These are phyloP conservation scores for Hibiscus syriacus DNA, from an alignment of 345 rosid genomes.

Conservation along the genomic window DNA sequence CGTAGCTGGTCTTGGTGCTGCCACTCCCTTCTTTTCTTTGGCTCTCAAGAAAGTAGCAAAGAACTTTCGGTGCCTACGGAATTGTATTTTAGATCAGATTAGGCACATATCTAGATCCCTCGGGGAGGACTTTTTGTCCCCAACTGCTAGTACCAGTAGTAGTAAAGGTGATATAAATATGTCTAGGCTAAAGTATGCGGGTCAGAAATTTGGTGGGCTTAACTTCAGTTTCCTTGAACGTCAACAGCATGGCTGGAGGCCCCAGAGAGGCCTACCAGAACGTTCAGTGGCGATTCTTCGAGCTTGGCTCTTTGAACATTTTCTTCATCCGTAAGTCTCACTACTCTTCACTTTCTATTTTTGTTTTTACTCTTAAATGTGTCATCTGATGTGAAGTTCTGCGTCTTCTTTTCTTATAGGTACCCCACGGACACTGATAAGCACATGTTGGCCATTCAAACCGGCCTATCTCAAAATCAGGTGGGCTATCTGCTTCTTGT, in stretches of 20 bases:
- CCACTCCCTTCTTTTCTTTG: slow-evolving; percentile 43
- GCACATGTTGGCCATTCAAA: slow-evolving; percentile 53
- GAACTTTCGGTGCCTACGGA: slow-evolving; percentile 38
- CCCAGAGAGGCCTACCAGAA: slow-evolving; percentile 68
- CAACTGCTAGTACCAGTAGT: slow-evolving; percentile 17
- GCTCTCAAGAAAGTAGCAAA: slow-evolving; percentile 37
- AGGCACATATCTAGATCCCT: slow-evolving; percentile 22
- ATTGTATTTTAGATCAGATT: slow-evolving; percentile 39
- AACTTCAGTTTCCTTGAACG: slow-evolving; percentile 36
- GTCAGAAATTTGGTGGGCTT: slow-evolving; percentile 26
- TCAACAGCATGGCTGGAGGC: slow-evolving; percentile 54
- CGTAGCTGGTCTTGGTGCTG: slow-evolving; percentile 51
- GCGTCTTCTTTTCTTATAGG: slow-evolving; percentile 21
- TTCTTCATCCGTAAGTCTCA: slow-evolving; percentile 61
- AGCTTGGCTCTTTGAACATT: slow-evolving; percentile 72
- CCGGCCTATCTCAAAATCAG: slow-evolving; percentile 57
- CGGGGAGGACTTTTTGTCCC: slow-evolving; percentile 30
- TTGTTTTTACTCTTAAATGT: neutral
- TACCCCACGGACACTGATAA: slow-evolving; percentile 59
- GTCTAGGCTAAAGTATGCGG: slow-evolving; percentile 21
- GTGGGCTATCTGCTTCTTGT: slow-evolving; percentile 16
- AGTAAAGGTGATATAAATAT: slow-evolving; percentile 20
- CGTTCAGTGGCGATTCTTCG: slow-evolving; percentile 52
- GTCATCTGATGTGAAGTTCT: neutral
- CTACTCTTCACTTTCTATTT: neutral